These are phyloP conservation scores for Mortierella sp. DNA, from an alignment of 371 early-diverging fungal species.

Conservation along the genomic window DNA sequence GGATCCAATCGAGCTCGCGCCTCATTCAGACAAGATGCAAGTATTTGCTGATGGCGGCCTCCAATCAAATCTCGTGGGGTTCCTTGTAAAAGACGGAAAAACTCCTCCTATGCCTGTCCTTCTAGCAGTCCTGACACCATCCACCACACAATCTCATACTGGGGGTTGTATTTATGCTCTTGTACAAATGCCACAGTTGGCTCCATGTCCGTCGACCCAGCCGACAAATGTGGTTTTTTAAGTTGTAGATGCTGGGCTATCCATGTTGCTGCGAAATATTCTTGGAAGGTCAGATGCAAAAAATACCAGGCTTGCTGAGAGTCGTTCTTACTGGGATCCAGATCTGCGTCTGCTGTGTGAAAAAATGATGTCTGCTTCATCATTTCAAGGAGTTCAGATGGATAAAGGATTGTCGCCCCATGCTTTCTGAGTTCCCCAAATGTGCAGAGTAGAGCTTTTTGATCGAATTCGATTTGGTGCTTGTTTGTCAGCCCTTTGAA, in stretches of 20 bases:
- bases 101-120: constrained; percentile 2
- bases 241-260: constrained; percentile 12
- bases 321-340: constrained; percentile 3
- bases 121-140: constrained; percentile 28
- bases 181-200: constrained; percentile 9
- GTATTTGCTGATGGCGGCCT: constrained; percentile 10
- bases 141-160: constrained; percentile 39
- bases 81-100: constrained; percentile 17
- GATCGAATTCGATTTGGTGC: too few species aligned
- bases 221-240: constrained; percentile 2
- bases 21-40: constrained; percentile 18
- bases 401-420: background rate
- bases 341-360: constrained; percentile 16
- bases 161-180: constrained; percentile 28
- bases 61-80: constrained; percentile 16
- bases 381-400: constrained; percentile 1
- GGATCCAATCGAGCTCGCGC: constrained; percentile 12
- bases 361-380: constrained; percentile 33
- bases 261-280: constrained; percentile 35
- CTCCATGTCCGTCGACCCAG: constrained; percentile 15
- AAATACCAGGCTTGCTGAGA: background rate
- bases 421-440: constrained; percentile 6
- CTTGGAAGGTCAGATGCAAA: constrained; percentile 5
- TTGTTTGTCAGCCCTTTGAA: too few species aligned
- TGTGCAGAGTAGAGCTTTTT: too few species aligned